Evolutionary conservation across 2,329 filamentous ascomycete genomes (phyloP), one percentile per base, ranked within the genome.

Genomic region (Phyllosticta capitalensis): DNA sequence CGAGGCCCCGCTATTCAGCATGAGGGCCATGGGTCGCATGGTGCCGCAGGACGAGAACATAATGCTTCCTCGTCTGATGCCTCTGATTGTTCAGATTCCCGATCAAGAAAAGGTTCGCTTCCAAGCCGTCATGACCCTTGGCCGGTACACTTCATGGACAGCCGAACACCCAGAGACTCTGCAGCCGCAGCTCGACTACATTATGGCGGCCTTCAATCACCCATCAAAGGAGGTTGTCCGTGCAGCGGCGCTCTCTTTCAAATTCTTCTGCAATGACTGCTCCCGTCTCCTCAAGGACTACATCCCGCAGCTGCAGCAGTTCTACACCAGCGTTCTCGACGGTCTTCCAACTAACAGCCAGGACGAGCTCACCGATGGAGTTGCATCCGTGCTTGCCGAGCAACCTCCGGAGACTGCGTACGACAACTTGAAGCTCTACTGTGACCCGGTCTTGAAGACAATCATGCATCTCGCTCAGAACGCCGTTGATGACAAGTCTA

Each of bases 61-160:
- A 48, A 89, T 99, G 66, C 80, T 99, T 49, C 89, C 91, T 2
- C 89, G 92, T 69, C 85, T 99, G 17, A 96, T 99, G 76, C 92
- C 92, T 19, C 80, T 99, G 60, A 85, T 99, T 63, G 90, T 96
- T 10, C 89, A 95, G 69, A 95, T 99, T 62, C 94, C 94, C 0
- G 87, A 89, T 68, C 94, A 99, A 68, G 90, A 97, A 74, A 99
- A 97, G 77, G 83, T 99, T n/a, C 90, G 92, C 7, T 99, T 99
- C 74, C 92, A 95, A 63, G 92, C 92, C 5, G 96, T 97, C 68
- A 96, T 99, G 91, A 92, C 95, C 2, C 82, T 99, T 21, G 94
- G 91, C 45, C 84, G 94, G 63, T 99, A 99, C 71, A 99, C 95
- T 0, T 92, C 97, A 73, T 99, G 94, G 94, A 99, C 95, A 0